A percentile compares a stretch with the other conserved stretches of the same genome.
These are phyloP conservation scores for Mycena albidolilacea DNA, from an alignment of 768 basidiomycete species.

Conservation along the genomic window DNA sequence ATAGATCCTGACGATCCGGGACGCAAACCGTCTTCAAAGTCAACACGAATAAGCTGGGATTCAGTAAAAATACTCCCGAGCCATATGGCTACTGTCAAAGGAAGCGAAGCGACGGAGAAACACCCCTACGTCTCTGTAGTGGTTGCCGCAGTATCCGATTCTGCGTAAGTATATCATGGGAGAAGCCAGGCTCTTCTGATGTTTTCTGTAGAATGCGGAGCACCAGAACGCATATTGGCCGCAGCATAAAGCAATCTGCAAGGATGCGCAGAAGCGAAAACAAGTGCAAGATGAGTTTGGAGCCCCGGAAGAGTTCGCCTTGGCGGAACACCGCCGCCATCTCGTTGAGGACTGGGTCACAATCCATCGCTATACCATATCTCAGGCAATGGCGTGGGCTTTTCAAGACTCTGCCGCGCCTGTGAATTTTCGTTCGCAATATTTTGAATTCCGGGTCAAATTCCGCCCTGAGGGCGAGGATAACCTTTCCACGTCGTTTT, in stretches of 20 bases:
- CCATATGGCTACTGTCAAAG: constrained; percentile 11
- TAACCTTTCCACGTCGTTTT: constrained; percentile 8
- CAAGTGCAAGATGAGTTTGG: neutral
- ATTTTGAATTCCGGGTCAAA: constrained; percentile 3
- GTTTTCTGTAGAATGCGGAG: neutral
- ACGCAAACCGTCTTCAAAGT: constrained; percentile 29
- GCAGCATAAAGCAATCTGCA: constrained; percentile 13
- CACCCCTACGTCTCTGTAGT: neutral
- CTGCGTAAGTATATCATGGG: neutral
- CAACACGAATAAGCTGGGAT: constrained; percentile 22
- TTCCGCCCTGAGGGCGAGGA: constrained; percentile 7
- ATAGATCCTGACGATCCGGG: constrained; percentile 17
- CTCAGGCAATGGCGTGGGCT: constrained; percentile 2
- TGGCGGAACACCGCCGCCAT: neutral
- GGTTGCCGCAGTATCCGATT: neutral
- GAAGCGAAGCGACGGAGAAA: neutral
- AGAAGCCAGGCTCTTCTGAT: neutral
- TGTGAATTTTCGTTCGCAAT: constrained; percentile 11
- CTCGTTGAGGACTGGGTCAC: constrained; percentile 6
- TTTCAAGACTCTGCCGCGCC: neutral
- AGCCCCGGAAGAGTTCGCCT: neutral
- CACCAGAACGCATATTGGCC: constrained; percentile 7
- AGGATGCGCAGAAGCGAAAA: neutral
- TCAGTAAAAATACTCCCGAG: constrained; percentile 19
- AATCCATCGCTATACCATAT: constrained; percentile 8